Percentiles rank a stretch among this genome's conserved stretches.
These are phyloP conservation scores for Gynostemma pentaphyllum DNA, from an alignment of 306 rosid genomes.

Conservation along the genomic window DNA sequence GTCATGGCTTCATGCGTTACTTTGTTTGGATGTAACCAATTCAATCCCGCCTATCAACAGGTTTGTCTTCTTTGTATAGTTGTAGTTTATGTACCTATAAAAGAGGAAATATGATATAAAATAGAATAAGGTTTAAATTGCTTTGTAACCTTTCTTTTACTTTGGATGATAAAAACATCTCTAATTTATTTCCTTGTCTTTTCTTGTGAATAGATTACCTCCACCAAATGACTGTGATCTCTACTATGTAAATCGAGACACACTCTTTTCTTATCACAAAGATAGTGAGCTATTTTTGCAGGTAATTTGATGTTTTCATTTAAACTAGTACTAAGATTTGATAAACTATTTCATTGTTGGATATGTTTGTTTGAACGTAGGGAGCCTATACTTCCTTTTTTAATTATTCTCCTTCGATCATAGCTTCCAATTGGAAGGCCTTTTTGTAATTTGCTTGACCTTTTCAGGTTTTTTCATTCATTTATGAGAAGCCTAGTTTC, in stretches of 20 bases:
- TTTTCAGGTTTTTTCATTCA: too few relatives aligned
- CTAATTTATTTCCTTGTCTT: conserved; percentile 7
- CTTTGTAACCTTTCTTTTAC: background rate
- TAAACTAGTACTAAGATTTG: background rate
- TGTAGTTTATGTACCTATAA: background rate
- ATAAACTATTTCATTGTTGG: background rate
- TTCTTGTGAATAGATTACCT: conserved; percentile 58
- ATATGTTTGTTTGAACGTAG: background rate
- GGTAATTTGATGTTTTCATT: conserved; percentile 45
- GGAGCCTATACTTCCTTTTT: too few relatives aligned
- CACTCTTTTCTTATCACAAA: conserved; percentile 84
- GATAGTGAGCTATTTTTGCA: conserved; percentile 93
- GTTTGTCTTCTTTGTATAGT: conserved; percentile 18
- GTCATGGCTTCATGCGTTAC: conserved; percentile 73
- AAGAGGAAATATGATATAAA: background rate
- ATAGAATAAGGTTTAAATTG: background rate
- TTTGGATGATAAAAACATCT: conserved; percentile 10
- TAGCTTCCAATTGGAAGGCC: too few relatives aligned
- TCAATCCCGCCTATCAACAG: conserved; percentile 65
- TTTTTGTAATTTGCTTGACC: too few relatives aligned
- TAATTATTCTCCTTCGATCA: too few relatives aligned
- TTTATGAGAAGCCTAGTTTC: too few relatives aligned
- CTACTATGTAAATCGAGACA: conserved; percentile 89
- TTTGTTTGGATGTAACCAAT: conserved; percentile 77
- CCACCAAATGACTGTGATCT: conserved; percentile 73